phyloP scores from a whole-genome alignment of 805 yeast genomes.

The Saturnispora zaruensis region DNA sequence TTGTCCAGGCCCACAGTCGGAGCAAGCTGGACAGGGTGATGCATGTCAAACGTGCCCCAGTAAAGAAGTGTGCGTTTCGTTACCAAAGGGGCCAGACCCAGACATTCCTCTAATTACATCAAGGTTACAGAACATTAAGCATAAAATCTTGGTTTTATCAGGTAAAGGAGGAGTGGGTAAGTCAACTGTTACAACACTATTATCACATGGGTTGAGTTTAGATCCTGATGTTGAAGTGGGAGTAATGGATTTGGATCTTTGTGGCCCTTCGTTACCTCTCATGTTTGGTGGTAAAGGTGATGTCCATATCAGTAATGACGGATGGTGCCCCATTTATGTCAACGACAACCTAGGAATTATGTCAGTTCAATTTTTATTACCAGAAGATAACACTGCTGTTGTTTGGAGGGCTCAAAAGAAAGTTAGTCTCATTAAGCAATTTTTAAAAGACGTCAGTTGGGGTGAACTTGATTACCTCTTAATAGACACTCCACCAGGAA shows the following conservation, averaged over 20 bases:
- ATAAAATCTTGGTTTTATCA: slow-evolving; percentile 69
- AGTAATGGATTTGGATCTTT: slow-evolving; percentile 93
- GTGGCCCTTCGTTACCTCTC: slow-evolving; percentile 94
- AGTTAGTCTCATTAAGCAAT: slow-evolving; percentile 86
- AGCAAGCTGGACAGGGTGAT: slow-evolving; percentile 84
- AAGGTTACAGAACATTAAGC: slow-evolving; percentile 55
- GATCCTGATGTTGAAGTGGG: slow-evolving; percentile 80
- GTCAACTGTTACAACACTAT: slow-evolving; percentile 89
- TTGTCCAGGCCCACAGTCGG: slow-evolving; percentile 98
- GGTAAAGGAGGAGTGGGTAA: slow-evolving; percentile 98
- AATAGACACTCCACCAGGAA: slow-evolving; percentile 98
- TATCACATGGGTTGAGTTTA: slow-evolving; percentile 93
- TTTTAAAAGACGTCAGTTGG: slow-evolving; percentile 93
- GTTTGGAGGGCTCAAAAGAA: slow-evolving; percentile 98
- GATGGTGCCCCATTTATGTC: slow-evolving; percentile 96
- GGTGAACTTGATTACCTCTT: slow-evolving; percentile 78
- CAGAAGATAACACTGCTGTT: slow-evolving; percentile 85
- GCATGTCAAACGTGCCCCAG: slow-evolving; percentile 96
- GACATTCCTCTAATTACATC: slow-evolving; percentile 71
- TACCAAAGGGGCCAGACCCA: slow-evolving; percentile 69
- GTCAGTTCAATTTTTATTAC: slow-evolving; percentile 93
- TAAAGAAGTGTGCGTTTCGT: slow-evolving; percentile 77
- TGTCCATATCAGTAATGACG: slow-evolving; percentile 81
- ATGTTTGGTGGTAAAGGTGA: slow-evolving; percentile 93
- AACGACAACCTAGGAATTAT: slow-evolving; percentile 91